Base-by-base conservation (phyloP, 164 flowering plant species). In the Aristolochia contorta region DNA sequence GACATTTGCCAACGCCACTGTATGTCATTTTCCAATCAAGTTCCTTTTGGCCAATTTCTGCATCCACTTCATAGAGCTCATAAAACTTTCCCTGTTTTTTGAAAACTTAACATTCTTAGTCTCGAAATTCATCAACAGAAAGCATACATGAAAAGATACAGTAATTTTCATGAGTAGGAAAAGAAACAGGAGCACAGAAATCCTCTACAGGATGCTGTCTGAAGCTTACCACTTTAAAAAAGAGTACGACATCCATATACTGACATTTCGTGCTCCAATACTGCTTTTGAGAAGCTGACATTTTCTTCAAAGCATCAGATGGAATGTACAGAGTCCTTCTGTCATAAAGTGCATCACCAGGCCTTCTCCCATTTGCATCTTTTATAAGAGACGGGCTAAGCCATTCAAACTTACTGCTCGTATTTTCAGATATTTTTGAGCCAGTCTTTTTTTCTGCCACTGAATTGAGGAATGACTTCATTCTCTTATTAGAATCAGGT, bases 61-160 rank as follows among this genome's bases (percentile, higher is more conserved):
- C 99, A 83, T 93, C 99, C 45, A 83, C 63, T 68, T 93, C 97
- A 77, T 93, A 93, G 4, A 93, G 95, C 78, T 93, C 99, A 74
- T 90, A 90, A 56, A 93, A 90, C 62, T 86, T 88, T 58, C 97
- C 99, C 99, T 93, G 33, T 13, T 57, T 62, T 49, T 67, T 18
- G 16, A 21, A 54, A 45, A 22, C 13, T 37, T 37, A 37, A 37
- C 3, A 10, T 37, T 37, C 43, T 37, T 37, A 37, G 43, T 37
- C 9, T 6, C 43, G 1, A 37, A 37, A 8, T 37, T 37, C 43
- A 37, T 37, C 43, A 37, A 0, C 12, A 37, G 43, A n/a, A n/a
- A n/a, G n/a, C n/a, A n/a, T n/a, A n/a, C n/a, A n/a, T n/a, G n/a
- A n/a, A n/a, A n/a, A n/a, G n/a, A n/a, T n/a, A n/a, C n/a, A n/a